Percentiles rank a stretch among this genome's conserved stretches.
phyloP scores from a whole-genome alignment of 2,329 filamentous ascomycete genomes.

The Triangularia setosa region DNA sequence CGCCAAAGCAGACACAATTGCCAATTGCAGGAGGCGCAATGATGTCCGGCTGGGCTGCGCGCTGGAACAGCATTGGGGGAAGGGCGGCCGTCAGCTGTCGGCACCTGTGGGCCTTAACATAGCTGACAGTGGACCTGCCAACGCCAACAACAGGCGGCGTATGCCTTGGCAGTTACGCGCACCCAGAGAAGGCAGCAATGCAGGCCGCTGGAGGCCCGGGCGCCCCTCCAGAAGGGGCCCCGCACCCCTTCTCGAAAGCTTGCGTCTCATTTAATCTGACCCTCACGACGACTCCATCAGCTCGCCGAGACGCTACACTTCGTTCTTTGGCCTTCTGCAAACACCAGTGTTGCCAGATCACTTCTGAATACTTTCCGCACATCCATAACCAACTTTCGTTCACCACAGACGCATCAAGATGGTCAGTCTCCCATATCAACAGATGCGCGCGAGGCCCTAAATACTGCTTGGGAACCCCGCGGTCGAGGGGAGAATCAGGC shows the following conservation, averaged over 20 bases:
- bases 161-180: conserved; percentile 5
- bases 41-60: not conserved
- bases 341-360: conserved; percentile 6
- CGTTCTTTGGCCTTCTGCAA: conserved; percentile 10
- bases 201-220: conserved; percentile 13
- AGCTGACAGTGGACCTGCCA: not conserved
- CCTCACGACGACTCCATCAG: conserved; percentile 15
- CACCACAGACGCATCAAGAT: conserved; percentile 17
- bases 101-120: not conserved
- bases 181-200: conserved; percentile 12
- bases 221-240: conserved; percentile 15
- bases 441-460: not conserved
- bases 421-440: conserved; percentile 19
- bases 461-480: conserved; percentile 20
- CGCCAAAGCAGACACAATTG: conserved; percentile 16
- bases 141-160: conserved; percentile 1
- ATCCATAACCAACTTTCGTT: conserved; percentile 7
- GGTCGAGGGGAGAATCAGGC: conserved; percentile 20
- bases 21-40: conserved; percentile 11
- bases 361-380: not conserved
- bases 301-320: conserved; percentile 14
- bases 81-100: not conserved
- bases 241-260: conserved; percentile 22
- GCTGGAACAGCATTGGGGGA: not conserved
- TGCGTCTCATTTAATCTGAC: conserved; percentile 22